phyloP scores from a whole-genome alignment of 768 basidiomycete species.

The Amanita phalloides region DNA sequence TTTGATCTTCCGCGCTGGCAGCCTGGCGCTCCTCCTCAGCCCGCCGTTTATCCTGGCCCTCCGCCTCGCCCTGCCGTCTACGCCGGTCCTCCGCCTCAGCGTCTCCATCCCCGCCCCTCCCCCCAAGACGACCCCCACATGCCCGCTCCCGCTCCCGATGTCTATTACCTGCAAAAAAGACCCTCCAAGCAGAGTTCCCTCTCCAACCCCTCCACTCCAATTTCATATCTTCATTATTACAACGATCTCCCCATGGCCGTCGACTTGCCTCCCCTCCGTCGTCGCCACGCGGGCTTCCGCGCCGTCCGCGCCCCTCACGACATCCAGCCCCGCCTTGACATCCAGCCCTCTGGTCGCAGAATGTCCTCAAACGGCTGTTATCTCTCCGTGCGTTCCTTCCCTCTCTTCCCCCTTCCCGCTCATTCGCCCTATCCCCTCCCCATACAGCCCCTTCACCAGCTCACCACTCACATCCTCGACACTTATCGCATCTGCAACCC shows the following conservation, averaged over 20 bases:
- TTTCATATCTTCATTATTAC: slow-evolving; percentile 55
- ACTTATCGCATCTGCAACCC: slow-evolving; percentile 95
- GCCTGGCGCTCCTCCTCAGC: slow-evolving; percentile 21
- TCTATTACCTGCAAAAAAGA: slow-evolving; percentile 56
- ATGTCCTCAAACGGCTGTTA: slow-evolving; percentile 69
- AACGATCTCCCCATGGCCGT: slow-evolving; percentile 66
- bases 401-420: not conserved
- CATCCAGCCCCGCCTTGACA: slow-evolving; percentile 64
- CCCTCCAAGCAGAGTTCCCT: slow-evolving; percentile 42
- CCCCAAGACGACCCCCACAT: slow-evolving; percentile 37
- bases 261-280: slow-evolving; percentile 50
- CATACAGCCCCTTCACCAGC: slow-evolving; percentile 43
- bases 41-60: slow-evolving; percentile 43
- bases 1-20: slow-evolving; percentile 75
- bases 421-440: slow-evolving; percentile 7
- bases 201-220: slow-evolving; percentile 64
- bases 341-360: slow-evolving; percentile 52
- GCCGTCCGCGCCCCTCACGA: slow-evolving; percentile 70
- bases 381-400: slow-evolving; percentile 60
- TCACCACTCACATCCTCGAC: slow-evolving; percentile 82
- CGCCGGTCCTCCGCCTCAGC: slow-evolving; percentile 59
- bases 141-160: slow-evolving; percentile 33
- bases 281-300: slow-evolving; percentile 68
- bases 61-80: slow-evolving; percentile 43
- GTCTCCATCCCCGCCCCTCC: slow-evolving; percentile 40